Percentiles rank a stretch among this genome's conserved stretches.
Evolutionary conservation across 2,329 filamentous ascomycete species (phyloP).

Genomic region (Sarocladium strictum): DNA sequence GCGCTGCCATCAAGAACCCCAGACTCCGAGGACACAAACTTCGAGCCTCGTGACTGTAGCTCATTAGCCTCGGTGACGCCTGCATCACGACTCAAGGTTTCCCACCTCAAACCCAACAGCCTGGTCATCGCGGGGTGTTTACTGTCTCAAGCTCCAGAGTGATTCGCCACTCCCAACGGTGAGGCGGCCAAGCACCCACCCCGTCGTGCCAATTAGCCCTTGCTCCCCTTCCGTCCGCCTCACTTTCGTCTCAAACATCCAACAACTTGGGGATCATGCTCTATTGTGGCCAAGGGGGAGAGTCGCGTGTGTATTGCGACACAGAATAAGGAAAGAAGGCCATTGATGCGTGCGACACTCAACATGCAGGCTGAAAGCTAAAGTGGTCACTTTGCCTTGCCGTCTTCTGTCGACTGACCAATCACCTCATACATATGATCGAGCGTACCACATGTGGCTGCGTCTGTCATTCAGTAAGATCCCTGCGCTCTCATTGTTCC

Average conservation of each 20-base stretch:
- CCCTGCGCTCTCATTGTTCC: background rate
- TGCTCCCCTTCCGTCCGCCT: background rate
- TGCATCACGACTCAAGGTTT: background rate
- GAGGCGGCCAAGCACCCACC: conserved; percentile 3
- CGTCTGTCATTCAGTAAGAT: background rate
- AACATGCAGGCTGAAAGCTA: background rate
- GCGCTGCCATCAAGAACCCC: too few relatives aligned
- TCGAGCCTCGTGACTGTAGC: background rate
- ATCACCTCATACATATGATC: background rate
- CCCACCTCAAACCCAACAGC: background rate
- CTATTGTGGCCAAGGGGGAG: background rate
- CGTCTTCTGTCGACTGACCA: background rate
- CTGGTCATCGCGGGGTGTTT: background rate
- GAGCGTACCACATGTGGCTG: background rate
- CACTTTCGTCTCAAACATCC: background rate
- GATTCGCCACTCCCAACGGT: background rate
- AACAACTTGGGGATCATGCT: background rate
- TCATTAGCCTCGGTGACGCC: background rate
- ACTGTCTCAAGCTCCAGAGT: background rate
- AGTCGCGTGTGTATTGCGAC: background rate
- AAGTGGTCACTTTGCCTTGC: background rate
- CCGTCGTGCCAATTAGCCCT: background rate
- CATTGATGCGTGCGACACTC: background rate
- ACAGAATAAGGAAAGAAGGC: conserved; percentile 3
- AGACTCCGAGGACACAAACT: background rate